A percentile compares a stretch with the other conserved stretches of the same genome.
phyloP scores from a whole-genome alignment of 2,329 filamentous ascomycete genomes.

The Leptographium radiaticola region DNA sequence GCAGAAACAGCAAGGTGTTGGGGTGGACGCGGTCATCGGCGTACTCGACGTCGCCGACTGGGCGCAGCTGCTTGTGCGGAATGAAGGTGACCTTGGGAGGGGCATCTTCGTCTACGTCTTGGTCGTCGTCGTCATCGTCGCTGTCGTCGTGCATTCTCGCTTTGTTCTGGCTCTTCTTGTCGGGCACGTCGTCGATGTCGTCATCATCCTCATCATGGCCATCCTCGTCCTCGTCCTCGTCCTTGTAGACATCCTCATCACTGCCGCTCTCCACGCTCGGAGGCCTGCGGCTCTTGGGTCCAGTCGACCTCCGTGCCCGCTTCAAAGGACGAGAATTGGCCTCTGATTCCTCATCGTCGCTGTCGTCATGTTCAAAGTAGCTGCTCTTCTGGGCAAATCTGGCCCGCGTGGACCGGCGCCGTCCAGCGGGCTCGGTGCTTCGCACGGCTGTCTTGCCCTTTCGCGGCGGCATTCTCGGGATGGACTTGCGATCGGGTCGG shows the following conservation, averaged over 20 bases:
- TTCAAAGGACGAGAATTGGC: constrained; percentile 2
- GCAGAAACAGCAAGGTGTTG: constrained; percentile 45
- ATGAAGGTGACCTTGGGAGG: constrained; percentile 25
- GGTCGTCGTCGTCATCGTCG: constrained; percentile 22
- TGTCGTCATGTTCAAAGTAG: constrained; percentile 33
- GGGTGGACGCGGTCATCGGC: constrained; percentile 38
- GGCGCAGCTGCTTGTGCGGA: constrained; percentile 26
- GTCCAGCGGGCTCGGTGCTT: constrained; percentile 14
- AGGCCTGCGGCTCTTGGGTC: neutral
- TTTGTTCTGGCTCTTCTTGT: constrained; percentile 14
- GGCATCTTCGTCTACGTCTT: constrained; percentile 22
- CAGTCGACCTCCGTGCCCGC: constrained; percentile 4
- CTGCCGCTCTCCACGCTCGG: constrained; percentile 13
- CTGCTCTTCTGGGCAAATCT: constrained; percentile 32
- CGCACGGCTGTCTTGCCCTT: constrained; percentile 22
- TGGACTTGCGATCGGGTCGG: too few relatives aligned
- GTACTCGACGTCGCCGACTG: constrained; percentile 31
- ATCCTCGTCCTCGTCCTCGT: constrained; percentile 12
- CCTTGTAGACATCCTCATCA: constrained; percentile 10
- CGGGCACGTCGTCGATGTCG: constrained; percentile 23
- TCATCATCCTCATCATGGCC: constrained; percentile 18
- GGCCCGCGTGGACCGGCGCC: constrained; percentile 34
- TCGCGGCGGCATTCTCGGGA: constrained; percentile 22
- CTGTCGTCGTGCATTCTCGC: constrained; percentile 13
- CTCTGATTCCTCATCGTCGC: constrained; percentile 12